These are phyloP conservation scores for Drosera spatulata DNA, from an alignment of 179 eudicot species.

Conservation along the genomic window DNA sequence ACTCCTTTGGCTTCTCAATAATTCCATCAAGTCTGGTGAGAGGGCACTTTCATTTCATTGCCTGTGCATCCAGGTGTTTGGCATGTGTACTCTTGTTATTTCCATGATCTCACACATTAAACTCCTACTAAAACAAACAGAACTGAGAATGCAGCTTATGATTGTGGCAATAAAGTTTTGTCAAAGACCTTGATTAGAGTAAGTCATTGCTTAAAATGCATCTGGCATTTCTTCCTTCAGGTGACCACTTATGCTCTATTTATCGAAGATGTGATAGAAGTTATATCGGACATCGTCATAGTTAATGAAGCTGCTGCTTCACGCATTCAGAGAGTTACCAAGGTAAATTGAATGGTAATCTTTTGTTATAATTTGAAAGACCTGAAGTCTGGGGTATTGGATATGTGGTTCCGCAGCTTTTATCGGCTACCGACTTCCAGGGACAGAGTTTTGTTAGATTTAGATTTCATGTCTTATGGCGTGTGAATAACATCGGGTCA, in stretches of 20 bases:
- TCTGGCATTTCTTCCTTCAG: slow-evolving; percentile 17
- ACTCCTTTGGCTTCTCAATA: slow-evolving; percentile 61
- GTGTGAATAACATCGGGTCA: no score
- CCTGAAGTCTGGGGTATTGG: neutral
- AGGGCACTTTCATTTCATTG: neutral
- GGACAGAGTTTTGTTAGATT: no score
- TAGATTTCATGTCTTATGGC: no score
- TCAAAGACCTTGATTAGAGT: neutral
- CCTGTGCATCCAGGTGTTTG: neutral
- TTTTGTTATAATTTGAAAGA: neutral
- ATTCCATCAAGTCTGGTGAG: slow-evolving; percentile 60
- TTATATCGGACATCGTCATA: slow-evolving; percentile 42
- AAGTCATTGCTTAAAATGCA: neutral
- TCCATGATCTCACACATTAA: neutral
- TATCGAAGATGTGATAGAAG: slow-evolving; percentile 58
- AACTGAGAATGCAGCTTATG: neutral
- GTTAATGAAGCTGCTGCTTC: slow-evolving; percentile 66
- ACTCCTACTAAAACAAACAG: neutral
- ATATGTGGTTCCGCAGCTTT: neutral
- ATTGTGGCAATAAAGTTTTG: neutral
- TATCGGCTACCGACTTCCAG: neutral
- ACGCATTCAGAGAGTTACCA: slow-evolving; percentile 53
- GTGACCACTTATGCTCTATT: slow-evolving; percentile 61
- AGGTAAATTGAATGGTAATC: slow-evolving; percentile 25
- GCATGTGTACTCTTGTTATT: neutral